Base-by-base conservation (phyloP, 352 stramenopile genomes). In the Plasmopara muralis region DNA sequence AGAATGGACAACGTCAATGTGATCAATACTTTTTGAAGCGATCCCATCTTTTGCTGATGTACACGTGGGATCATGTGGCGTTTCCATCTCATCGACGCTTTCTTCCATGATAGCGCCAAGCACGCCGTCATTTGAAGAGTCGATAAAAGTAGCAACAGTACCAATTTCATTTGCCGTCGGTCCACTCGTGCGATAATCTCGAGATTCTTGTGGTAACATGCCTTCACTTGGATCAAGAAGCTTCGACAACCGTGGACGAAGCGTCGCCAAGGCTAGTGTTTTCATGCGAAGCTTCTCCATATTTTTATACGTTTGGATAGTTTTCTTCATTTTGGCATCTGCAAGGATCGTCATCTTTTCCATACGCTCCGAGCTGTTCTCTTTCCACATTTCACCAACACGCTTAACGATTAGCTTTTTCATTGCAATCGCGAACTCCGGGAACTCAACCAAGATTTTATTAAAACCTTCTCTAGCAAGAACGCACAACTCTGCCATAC, bases 331-430 rank as follows among this genome's bases (percentile, higher is more conserved):
- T 43, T 85, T 77, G 43, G 62, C 60, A 45, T 85, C 77, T 0
- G 76, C 70, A 7, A 87, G 63, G 34, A 62, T 54, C 13, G 74
- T 85, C 77, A 85, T 82, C 47, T 82, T 83, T 47, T 87, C 74
- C 42, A 85, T 77, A 34, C 63, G 60, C 34, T 83, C 70, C 3
- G 63, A 52, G 10, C 43, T 47, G 20, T 64, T 55, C 5, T 68
- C 57, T 20, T 70, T 60, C 69, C 72, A 86, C 70, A 86, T 81
- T 50, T 83, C 63, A 6, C 68, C 69, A 34, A 87, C 71, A 31
- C 78, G 72, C 58, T 85, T 84, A 46, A 87, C 72, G 38, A 87
- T 83, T 9, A 87, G 51, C 6, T 76, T 74, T 64, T 83, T 83
- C 75, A 88, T 85, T 6, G 68, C 69, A 5, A 53, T 83, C 7